Base-by-base conservation (phyloP, 2,329 filamentous ascomycete genomes). In the Phoma sp. region DNA sequence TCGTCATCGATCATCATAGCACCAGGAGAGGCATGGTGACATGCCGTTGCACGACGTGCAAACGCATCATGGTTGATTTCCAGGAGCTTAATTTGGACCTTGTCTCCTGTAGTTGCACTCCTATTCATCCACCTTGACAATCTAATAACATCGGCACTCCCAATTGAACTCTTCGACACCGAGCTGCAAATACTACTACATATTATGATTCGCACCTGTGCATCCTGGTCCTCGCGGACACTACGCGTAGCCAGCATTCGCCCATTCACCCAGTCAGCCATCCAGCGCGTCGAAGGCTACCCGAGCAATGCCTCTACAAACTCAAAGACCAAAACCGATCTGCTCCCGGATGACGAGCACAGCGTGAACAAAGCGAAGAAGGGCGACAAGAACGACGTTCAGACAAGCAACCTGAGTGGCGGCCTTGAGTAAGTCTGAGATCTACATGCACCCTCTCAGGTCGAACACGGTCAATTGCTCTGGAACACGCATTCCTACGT, bases 381-480 rank as follows among this genome's bases (percentile, higher is more conserved):
- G 55, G 67, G 69, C 30, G 72, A 76, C 15, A 60, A 60, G 5
- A 52, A 72, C 23, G 72, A 77, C 45, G 57, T 76, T 9, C 74
- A 76, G 47, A 68, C 65, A 23, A 57, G 67, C 25, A 72, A 69
- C 50, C 53, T 61, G 14, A 60, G 63, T 37, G 59, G 55, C 6
- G 75, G 68, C 9, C 59, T 69, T 40, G 64, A 74, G 75, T 77
- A 66, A 58, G 73, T 67, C 5, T 3, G n/a, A n/a, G n/a, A n/a
- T n/a, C n/a, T n/a, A n/a, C n/a, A n/a, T n/a, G n/a, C n/a, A n/a
- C n/a, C n/a, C n/a, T n/a, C n/a, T n/a, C n/a, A n/a, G n/a, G n/a
- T n/a, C n/a, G n/a, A n/a, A n/a, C n/a, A n/a, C n/a, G n/a, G n/a
- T n/a, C n/a, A n/a, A n/a, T n/a, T n/a, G n/a, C n/a, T n/a, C n/a